Percentiles rank a stretch among this genome's conserved stretches.
phyloP scores from a whole-genome alignment of 768 basidiomycete genomes.

The Cantharellus anzutake region DNA sequence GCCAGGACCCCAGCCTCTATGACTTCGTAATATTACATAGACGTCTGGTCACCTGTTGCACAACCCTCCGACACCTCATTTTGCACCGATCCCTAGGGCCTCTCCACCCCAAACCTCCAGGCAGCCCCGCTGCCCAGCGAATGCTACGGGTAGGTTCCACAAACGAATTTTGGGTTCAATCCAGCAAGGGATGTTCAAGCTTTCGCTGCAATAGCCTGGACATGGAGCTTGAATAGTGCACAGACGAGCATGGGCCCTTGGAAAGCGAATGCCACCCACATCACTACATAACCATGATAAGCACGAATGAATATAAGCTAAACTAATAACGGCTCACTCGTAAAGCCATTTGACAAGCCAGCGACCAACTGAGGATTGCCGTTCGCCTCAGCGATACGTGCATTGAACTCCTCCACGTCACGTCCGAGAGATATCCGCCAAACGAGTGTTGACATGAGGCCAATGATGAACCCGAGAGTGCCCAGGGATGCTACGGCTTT shows the following conservation, averaged over 20 bases:
- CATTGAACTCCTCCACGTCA: conserved; percentile 60
- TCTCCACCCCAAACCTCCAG: too few relatives aligned
- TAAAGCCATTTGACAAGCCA: conserved; percentile 48
- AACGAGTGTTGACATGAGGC: conserved; percentile 48
- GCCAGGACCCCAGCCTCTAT: too few relatives aligned
- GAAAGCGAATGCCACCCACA: conserved; percentile 63
- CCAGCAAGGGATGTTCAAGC: not conserved
- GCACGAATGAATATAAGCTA: not conserved
- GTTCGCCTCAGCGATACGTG: conserved; percentile 34
- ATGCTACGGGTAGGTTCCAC: too few relatives aligned
- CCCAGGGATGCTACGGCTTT: conserved; percentile 53
- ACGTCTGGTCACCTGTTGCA: too few relatives aligned
- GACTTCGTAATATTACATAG: too few relatives aligned
- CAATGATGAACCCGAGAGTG: conserved; percentile 55
- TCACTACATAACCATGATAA: conserved; percentile 28
- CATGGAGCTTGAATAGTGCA: not conserved
- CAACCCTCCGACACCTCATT: too few relatives aligned
- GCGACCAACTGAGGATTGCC: conserved; percentile 39
- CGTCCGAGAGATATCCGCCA: conserved; percentile 70
- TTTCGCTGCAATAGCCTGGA: not conserved
- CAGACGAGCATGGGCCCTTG: conserved; percentile 17
- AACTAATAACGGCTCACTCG: conserved; percentile 29
- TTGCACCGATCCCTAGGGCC: too few relatives aligned
- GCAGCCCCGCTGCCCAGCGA: too few relatives aligned
- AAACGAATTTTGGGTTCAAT: too few relatives aligned